Base-by-base conservation (phyloP, 768 basidiomycete genomes). In the Chalciporus chontae region DNA sequence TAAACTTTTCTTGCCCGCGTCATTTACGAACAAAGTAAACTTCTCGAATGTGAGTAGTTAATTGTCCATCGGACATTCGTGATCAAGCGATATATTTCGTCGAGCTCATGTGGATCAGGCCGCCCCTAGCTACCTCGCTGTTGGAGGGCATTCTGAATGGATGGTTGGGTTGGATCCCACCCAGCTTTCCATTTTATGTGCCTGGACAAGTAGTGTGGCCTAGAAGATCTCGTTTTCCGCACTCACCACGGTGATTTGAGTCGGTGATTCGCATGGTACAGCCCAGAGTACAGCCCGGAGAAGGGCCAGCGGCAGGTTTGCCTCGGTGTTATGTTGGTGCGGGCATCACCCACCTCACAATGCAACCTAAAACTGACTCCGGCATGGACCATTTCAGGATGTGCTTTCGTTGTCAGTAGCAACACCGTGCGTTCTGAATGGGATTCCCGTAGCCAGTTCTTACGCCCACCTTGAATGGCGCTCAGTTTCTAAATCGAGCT, bases 201-300 rank as follows among this genome's bases (percentile, higher is more conserved):
- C 27, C 27, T 23, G 45, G 41, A 32, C 41, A 45, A 47, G 10
- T 38, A 29, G 43, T 34, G 43, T 34, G 32, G 48, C 40, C n/a
- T 18, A 46, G 34, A 29, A 52, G 40, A 43, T 48, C 49, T 50
- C 52, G 45, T 54, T 49, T 36, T 62, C 50, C 46, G 32, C 42
- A 48, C 29, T 40, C 32, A 47, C 27, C 47, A 54, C 64, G 61
- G 64, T 51, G 56, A 63, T 58, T 45, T 60, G 45, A 46, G 42
- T 40, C 56, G 55, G 58, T 63, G 63, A 64, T 64, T 60, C 64
- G 51, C 63, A 52, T 45, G 43, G 37, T 51, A 43, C 51, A 47
- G 34, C 27, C 26, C 26, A 26, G 5, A 26, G n/a, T n/a, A n/a
- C n/a, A n/a, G n/a, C n/a, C n/a, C n/a, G n/a, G 24, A 26, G 26